Percentiles rank a stretch among this genome's conserved stretches.
Evolutionary conservation across 2,329 filamentous ascomycete species (phyloP).

Genomic region (Hymenoscyphus linearis): DNA sequence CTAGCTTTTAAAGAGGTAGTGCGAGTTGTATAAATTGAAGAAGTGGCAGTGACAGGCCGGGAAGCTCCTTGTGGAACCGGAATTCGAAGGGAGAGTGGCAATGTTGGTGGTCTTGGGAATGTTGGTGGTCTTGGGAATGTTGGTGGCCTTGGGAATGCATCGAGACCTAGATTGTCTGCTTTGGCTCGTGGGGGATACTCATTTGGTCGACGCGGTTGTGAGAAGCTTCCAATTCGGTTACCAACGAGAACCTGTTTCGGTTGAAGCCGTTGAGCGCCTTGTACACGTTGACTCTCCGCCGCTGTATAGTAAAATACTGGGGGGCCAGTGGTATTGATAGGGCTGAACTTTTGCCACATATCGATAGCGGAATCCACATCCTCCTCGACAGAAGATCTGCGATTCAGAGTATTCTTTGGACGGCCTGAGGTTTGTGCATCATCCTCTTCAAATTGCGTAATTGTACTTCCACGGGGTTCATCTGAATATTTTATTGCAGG

Average conservation of each 20-base stretch:
- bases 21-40: conserved; percentile 10
- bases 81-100: conserved; percentile 10
- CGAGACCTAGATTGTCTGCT: conserved; percentile 4
- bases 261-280: conserved; percentile 2
- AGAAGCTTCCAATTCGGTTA: conserved; percentile 20
- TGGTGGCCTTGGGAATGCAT: conserved; percentile 10
- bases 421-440: background rate
- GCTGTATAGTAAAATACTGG: conserved; percentile 13
- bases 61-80: background rate
- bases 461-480: background rate
- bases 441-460: background rate
- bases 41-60: conserved; percentile 10
- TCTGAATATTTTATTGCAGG: background rate
- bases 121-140: conserved; percentile 7
- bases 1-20: conserved; percentile 8
- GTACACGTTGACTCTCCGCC: conserved; percentile 4
- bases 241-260: conserved; percentile 8
- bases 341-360: conserved; percentile 14
- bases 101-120: conserved; percentile 5
- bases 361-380: conserved; percentile 13
- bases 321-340: conserved; percentile 7
- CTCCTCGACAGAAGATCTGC: conserved; percentile 5
- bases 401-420: background rate
- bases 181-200: conserved; percentile 11
- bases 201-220: conserved; percentile 20